Conservation (phyloP, 768 basidiomycete genomes). For the Crepidotus variabilis region DNA sequence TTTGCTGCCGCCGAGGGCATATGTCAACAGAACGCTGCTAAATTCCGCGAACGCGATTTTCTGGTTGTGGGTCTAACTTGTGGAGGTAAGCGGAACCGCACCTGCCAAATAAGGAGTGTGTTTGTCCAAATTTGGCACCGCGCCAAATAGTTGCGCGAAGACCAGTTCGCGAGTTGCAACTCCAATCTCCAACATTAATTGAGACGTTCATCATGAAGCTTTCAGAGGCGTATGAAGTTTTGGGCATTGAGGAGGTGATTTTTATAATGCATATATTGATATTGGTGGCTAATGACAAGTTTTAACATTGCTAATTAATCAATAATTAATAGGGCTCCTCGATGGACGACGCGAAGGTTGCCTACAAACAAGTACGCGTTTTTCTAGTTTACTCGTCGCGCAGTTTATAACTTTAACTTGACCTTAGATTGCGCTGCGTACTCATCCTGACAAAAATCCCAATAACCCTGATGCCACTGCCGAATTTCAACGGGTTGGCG, state of each 20-base stretch:
- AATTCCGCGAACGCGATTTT: background rate
- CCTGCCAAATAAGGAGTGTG: background rate
- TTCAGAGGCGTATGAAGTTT: conserved; percentile 32
- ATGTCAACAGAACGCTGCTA: background rate
- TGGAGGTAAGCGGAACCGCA: background rate
- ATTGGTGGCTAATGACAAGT: background rate
- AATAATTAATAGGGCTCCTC: conserved; percentile 44
- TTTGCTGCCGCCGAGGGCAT: conserved; percentile 5
- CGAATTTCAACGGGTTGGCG: conserved; percentile 66
- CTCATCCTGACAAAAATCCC: conserved; percentile 77
- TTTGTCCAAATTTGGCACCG: conserved; percentile 17
- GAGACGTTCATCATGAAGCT: conserved; percentile 6
- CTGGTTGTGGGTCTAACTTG: too few relatives aligned
- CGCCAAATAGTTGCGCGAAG: background rate
- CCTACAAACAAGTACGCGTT: conserved; percentile 60
- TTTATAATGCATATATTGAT: conserved; percentile 2
- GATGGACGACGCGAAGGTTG: conserved; percentile 59
- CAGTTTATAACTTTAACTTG: background rate
- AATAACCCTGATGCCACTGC: conserved; percentile 61
- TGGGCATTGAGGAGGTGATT: conserved; percentile 54
- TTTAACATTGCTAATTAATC: conserved; percentile 1
- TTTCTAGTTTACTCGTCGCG: conserved; percentile 1
- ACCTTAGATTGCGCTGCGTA: conserved; percentile 54
- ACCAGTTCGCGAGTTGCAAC: background rate
- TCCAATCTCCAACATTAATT: too few relatives aligned